Base-by-base conservation (phyloP, 192 early-diverging fungal genomes). In the Coemansia umbellata region DNA sequence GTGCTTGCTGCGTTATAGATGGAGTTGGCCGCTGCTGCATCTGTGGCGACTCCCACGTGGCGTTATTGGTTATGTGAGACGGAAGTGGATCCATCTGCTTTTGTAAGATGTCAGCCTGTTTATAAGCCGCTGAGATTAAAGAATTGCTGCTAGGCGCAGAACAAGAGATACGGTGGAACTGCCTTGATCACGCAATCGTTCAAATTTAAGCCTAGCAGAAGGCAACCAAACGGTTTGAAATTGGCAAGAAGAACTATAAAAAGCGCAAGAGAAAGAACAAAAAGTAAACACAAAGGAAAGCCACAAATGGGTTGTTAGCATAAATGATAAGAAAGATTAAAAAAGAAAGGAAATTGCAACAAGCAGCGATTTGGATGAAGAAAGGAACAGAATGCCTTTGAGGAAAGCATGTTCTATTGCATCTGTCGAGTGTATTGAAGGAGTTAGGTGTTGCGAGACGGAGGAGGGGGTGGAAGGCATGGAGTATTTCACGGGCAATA, bases 21-120 rank as follows among this genome's bases (percentile, higher is more conserved):
- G n/a, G 7, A 5, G 10, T 15, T 26, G 53, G 1, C 19, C 47
- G 15, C 21, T 58, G 55, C 41, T 66, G 64, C 36, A 47, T 35
- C 41, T 58, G 69, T 30, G 65, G 39, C 19, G 72, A 48, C 37
- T 67, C 65, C 72, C 62, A 65, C 3, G 66, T 28, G n/a, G 64
- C 15, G 33, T 51, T 37, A 45, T 31, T 49, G 13, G 61, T 35
- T 28, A 69, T 31, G 27, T 69, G 73, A 14, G 61, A 35, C 9
- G 57, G 54, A 27, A 69, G 15, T 2, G 72, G 59, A 32, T 74
- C 64, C 71, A 74, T 74, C 10, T 40, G 24, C 28, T 18, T 10
- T 33, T 22, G 36, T 8, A 13, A 21, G 43, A 14, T 52, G 19
- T 17, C 21, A n/a, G n/a, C n/a, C n/a, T n/a, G n/a, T n/a, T n/a